Evolutionary conservation across 805 yeast genomes (phyloP).

Genomic region (Yamadazyma laniorum): DNA sequence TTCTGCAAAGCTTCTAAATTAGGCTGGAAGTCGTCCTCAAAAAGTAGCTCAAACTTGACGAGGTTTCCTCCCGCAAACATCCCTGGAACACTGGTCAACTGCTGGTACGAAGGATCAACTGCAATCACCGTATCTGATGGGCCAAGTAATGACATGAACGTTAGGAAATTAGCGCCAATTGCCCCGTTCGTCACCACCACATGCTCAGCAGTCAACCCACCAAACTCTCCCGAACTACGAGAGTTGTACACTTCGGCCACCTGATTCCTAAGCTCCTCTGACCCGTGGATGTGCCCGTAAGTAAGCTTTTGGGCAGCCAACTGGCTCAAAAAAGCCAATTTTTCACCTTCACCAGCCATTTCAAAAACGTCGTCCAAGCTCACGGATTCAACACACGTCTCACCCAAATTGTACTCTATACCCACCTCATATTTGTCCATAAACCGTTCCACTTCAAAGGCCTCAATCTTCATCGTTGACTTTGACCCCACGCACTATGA

Average conservation of each 20-base stretch:
- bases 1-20: slow-evolving; percentile 29
- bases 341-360: slow-evolving; percentile 13
- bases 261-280: slow-evolving; percentile 33
- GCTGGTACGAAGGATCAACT: slow-evolving; percentile 51
- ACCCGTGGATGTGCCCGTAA: slow-evolving; percentile 49
- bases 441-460: slow-evolving; percentile 52
- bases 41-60: slow-evolving; percentile 29
- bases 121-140: slow-evolving; percentile 48
- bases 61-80: slow-evolving; percentile 41
- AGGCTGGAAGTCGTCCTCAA: slow-evolving; percentile 36
- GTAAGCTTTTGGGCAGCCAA: slow-evolving; percentile 30
- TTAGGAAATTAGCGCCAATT: slow-evolving; percentile 52
- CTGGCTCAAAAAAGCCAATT: slow-evolving; percentile 4
- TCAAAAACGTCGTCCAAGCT: slow-evolving; percentile 37
- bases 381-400: slow-evolving; percentile 50
- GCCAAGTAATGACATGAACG: slow-evolving; percentile 43
- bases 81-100: slow-evolving; percentile 45
- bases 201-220: too few species aligned
- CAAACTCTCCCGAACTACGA: slow-evolving; percentile 33
- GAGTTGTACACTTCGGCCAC: slow-evolving; percentile 37
- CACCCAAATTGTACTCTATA: slow-evolving; percentile 45
- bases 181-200: slow-evolving; percentile 54
- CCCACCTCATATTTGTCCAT: slow-evolving; percentile 49
- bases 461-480: slow-evolving; percentile 32
- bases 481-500: too few species aligned